Percentiles rank a stretch among this genome's conserved stretches.
These are phyloP conservation scores for Phoma sp. DNA, from an alignment of 2,329 filamentous ascomycete genomes.

Conservation along the genomic window DNA sequence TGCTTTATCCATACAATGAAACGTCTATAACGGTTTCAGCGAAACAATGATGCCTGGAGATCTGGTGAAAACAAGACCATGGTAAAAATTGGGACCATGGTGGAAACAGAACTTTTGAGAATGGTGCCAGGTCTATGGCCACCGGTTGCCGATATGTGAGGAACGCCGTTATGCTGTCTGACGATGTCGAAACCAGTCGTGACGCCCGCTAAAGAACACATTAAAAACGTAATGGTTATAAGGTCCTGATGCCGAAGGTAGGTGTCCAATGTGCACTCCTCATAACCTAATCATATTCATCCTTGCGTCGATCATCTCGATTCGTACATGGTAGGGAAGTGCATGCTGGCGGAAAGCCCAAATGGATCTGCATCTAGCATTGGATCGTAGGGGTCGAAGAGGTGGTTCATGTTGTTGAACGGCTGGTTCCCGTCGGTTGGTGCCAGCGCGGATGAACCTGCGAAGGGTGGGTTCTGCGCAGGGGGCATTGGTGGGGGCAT, in stretches of 20 bases:
- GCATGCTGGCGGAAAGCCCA: slow-evolving; percentile 91
- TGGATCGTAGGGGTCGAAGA: slow-evolving; percentile 78
- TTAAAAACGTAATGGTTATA: slow-evolving; percentile 23
- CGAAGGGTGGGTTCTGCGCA: slow-evolving; percentile 44
- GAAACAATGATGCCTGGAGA: background rate
- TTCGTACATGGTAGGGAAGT: slow-evolving; percentile 79
- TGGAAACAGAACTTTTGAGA: slow-evolving; percentile 35
- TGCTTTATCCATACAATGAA: slow-evolving; percentile 6
- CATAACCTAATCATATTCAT: slow-evolving; percentile 17
- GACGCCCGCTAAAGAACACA: slow-evolving; percentile 43
- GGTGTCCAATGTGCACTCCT: slow-evolving; percentile 13
- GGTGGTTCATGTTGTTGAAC: slow-evolving; percentile 57
- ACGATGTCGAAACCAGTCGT: slow-evolving; percentile 18
- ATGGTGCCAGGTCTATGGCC: slow-evolving; percentile 25
- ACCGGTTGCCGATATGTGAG: slow-evolving; percentile 16
- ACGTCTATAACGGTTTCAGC: slow-evolving; percentile 5
- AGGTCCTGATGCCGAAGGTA: slow-evolving; percentile 12
- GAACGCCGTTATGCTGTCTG: slow-evolving; percentile 36
- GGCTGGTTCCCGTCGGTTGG: slow-evolving; percentile 42
- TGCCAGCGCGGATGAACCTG: slow-evolving; percentile 40
- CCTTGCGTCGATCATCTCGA: slow-evolving; percentile 42
- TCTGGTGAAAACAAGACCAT: background rate
- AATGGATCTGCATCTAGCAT: slow-evolving; percentile 94
- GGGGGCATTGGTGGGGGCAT: slow-evolving; percentile 49
- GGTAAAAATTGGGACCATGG: background rate